Base-by-base conservation (phyloP, 768 basidiomycete genomes). In the Candolleomyces eurysporus region DNA sequence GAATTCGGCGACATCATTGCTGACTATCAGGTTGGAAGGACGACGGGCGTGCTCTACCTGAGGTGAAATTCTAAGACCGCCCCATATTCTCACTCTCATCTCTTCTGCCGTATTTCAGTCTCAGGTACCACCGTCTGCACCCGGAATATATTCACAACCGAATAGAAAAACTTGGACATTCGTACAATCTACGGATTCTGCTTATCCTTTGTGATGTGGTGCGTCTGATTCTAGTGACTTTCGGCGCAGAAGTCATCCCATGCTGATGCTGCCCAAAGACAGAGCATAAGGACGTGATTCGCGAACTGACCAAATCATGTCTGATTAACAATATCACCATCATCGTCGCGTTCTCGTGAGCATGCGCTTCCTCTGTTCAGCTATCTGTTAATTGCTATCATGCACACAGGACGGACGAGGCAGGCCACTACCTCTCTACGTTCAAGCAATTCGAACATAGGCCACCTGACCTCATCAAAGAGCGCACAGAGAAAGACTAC, bases 371-470 rank as follows among this genome's bases (percentile, higher is more conserved):
- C 53, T 39, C 7, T 45, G 19, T 54, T 64, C 49, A 14, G 45
- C 30, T 49, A 49, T 19, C 17, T 19, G 17, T 19, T 40, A 3
- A 22, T 4, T 19, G 5, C 32, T 16, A 31, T 39, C 26, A 32
- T 32, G 32, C 4, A 51, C 6, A 36, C 61, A 98, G 95, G 19
- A 81, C 81, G 42, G 95, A 98, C 61, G 97, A 98, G 77, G 95
- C 90, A 9, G 97, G 91, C 0, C 88, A 89, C 65, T 98, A 98
- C 73, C 83, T 99, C 55, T 79, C 90, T 9, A 90, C 89, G 2
- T 94, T 90, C 80, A 99, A 98, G 71, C 88, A 92, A 64, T 96
- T 90, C 68, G 97, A 98, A 72, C 89, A 93, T 79, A 95, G 91
- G 68, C 85, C 94, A 10, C 95, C 96, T 8, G 89, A 93, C 69